These are phyloP conservation scores for Xylaria grammica DNA, from an alignment of 495 filamentous ascomycete genomes.

Conservation along the genomic window DNA sequence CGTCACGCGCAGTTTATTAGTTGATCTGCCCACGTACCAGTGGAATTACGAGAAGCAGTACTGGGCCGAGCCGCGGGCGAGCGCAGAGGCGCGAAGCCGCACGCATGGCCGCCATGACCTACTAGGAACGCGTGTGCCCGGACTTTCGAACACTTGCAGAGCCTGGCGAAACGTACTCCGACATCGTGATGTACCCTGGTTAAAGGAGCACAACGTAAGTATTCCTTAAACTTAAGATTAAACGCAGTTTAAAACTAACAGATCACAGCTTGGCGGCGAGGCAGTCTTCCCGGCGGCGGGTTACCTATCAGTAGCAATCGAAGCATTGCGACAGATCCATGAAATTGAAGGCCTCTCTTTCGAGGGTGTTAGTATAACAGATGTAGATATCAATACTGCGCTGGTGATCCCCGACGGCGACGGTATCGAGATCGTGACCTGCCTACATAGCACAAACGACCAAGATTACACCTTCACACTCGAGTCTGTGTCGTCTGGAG, in stretches of 20 bases:
- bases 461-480: not conserved
- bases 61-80: constrained; percentile 48
- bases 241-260: not conserved
- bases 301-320: constrained; percentile 48
- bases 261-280: constrained; percentile 30
- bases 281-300: constrained; percentile 55
- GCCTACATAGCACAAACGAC: not conserved
- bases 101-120: constrained; percentile 46
- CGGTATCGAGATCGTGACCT: constrained; percentile 29
- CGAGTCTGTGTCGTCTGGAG: not conserved
- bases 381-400: constrained; percentile 48
- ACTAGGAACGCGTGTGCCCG: constrained; percentile 42
- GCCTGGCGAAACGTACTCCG: constrained; percentile 49
- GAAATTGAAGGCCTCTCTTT: constrained; percentile 3
- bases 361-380: constrained; percentile 35
- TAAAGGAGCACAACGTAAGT: constrained; percentile 47
- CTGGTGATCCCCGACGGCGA: constrained; percentile 38
- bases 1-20: constrained; percentile 49
- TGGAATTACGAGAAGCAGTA: constrained; percentile 49
- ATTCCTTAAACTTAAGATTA: not conserved
- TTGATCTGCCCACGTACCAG: constrained; percentile 37
- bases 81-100: constrained; percentile 24
- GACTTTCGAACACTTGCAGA: constrained; percentile 32
- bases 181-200: constrained; percentile 44
- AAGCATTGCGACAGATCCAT: constrained; percentile 37